Evolutionary conservation across 257 asterid genomes (phyloP).

Genomic region (Solanum bulbocastanum): DNA sequence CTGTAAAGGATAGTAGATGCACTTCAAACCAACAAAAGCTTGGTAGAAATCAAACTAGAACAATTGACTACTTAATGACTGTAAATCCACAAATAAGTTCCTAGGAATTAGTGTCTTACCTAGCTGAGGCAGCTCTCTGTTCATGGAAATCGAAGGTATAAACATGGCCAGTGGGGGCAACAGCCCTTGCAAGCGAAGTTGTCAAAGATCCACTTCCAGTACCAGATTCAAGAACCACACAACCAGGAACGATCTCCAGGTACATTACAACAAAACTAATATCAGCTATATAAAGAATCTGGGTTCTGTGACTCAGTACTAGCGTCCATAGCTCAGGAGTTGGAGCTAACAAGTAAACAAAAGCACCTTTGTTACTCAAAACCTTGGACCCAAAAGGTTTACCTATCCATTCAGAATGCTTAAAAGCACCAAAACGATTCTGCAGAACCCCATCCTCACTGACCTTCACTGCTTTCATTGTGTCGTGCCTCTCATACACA

Average conservation of each 20-base stretch:
- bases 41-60: not conserved
- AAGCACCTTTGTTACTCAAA: slow-evolving; percentile 70
- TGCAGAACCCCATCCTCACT: slow-evolving; percentile 52
- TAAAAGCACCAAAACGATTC: slow-evolving; percentile 79
- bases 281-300: slow-evolving; percentile 88
- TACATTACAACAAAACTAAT: slow-evolving; percentile 83
- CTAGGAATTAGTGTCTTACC: slow-evolving; percentile 30
- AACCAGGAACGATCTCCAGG: slow-evolving; percentile 87
- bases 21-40: not conserved
- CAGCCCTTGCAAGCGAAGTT: slow-evolving; percentile 84
- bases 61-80: not conserved
- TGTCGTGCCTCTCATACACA: slow-evolving; percentile 70
- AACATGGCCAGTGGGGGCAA: slow-evolving; percentile 77
- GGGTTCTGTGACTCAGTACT: slow-evolving; percentile 95
- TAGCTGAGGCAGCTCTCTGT: slow-evolving; percentile 84
- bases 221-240: slow-evolving; percentile 89
- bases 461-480: slow-evolving; percentile 73
- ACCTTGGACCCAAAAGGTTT: slow-evolving; percentile 84
- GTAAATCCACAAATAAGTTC: not conserved
- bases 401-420: slow-evolving; percentile 90
- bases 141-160: slow-evolving; percentile 95
- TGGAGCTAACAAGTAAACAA: slow-evolving; percentile 76
- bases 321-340: slow-evolving; percentile 95
- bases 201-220: slow-evolving; percentile 95
- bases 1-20: not conserved